Base-by-base conservation (phyloP, 306 rosid genomes). In the Pueraria montana region DNA sequence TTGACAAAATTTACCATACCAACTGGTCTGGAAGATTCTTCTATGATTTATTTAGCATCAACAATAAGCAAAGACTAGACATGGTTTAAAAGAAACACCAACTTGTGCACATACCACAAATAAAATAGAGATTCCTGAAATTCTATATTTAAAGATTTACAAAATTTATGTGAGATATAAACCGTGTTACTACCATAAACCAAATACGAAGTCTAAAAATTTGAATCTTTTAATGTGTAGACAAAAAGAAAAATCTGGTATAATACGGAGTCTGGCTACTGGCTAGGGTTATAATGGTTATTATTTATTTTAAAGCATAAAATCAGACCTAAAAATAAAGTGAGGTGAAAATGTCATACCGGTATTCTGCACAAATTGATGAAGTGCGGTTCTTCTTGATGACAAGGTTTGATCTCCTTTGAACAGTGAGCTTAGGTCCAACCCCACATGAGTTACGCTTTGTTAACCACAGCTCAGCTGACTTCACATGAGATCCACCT, bases 361-460 rank as follows among this genome's bases (percentile, higher is more conserved):
- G 71, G 80, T 90, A 89, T 52, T 95, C 95, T 0, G 98, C 95
- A 62, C 89, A 84, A 84, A 93, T 83, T 0, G 88, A 67, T 78
- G 89, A 78, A 79, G 69, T 71, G 78, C 87, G 91, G 59, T 72
- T 89, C 79, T 77, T 84, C 46, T 68, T 48, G 62, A 16, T 86
- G 64, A 72, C 72, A 67, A 74, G 83, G 68, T 69, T 84, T 24
- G 87, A 81, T 84, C 90, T 90, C 80, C 77, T 89, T 77, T 77
- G 92, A 74, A 87, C 72, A 21, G 66, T 46, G 48, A 92, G 86
- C 80, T 89, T 94, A 71, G 91, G 77, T 5, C 91, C 73, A 81
- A 85, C 74, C 23, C 86, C 84, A 71, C 81, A 71, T 7, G 92
- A 79, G 83, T 49, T 65, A 24, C 78, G 81, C 66, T 87, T 91